Base-by-base conservation (phyloP, 2,329 filamentous ascomycete genomes). In the Madurella fahalii region DNA sequence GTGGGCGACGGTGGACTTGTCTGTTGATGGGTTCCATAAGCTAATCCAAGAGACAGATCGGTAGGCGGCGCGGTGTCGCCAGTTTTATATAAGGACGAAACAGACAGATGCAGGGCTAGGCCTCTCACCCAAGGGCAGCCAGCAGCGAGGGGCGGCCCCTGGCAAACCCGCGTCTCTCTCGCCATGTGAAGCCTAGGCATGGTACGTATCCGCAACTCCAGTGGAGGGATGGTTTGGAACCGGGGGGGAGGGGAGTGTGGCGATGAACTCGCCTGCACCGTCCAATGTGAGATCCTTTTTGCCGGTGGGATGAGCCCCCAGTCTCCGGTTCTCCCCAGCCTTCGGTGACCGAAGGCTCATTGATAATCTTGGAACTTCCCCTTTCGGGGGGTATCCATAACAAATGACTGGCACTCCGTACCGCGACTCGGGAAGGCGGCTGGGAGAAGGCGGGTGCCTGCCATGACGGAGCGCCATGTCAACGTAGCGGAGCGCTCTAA, bases 311-410 rank as follows among this genome's bases (percentile, higher is more conserved):
- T 63, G 63, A 60, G 62, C 60, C 52, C 60, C 54, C 55, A 57
- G 50, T 57, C 69, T 69, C 72, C 71, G 72, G 71, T 58, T 25
- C 62, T 64, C 67, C 64, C 63, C 65, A 62, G 61, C 58, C 62
- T 65, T 75, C 74, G 74, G 74, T 72, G 64, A 74, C 74, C 74
- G 74, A 76, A 74, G 66, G 59, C 63, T 67, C 65, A 66, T 69
- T 66, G 65, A 70, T 68, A 64, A 66, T 66, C 68, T 66, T 65
- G 60, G 67, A 62, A 63, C 67, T 71, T 65, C 71, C 68, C 65
- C 58, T 69, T 70, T 67, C 60, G 69, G 69, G 44, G 37, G 48
- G 30, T 46, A 41, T 45, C 53, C 54, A 58, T 44, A 37, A 37
- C 53, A 55, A 41, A 58, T 49, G 55, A 55, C 53, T 58, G 52